These are phyloP conservation scores for Ananas comosus DNA, from an alignment of 176 grass and related monocot species.

Conservation along the genomic window DNA sequence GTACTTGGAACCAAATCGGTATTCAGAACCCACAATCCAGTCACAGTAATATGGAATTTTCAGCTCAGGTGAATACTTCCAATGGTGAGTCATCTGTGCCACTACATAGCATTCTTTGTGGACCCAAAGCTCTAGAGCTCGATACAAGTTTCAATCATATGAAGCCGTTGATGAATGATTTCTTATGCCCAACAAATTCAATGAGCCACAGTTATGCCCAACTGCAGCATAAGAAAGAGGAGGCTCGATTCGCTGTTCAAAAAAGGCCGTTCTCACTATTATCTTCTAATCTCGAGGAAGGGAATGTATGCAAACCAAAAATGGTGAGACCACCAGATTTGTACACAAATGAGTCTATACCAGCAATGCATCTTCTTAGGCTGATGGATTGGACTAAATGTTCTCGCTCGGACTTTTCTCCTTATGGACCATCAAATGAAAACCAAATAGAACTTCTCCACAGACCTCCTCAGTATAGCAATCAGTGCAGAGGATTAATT, in stretches of 20 bases:
- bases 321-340: slow-evolving; percentile 14
- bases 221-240: not conserved
- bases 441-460: slow-evolving; percentile 23
- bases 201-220: not conserved
- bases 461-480: not conserved
- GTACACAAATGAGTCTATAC: slow-evolving; percentile 42
- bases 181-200: slow-evolving; percentile 10
- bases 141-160: slow-evolving; percentile 25
- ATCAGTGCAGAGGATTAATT: slow-evolving; percentile 27
- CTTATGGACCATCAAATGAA: slow-evolving; percentile 22
- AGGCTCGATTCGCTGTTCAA: not conserved
- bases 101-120: slow-evolving; percentile 24
- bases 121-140: slow-evolving; percentile 10
- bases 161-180: slow-evolving; percentile 18
- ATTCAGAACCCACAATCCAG: slow-evolving; percentile 22
- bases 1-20: slow-evolving; percentile 10
- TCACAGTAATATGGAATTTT: slow-evolving; percentile 2
- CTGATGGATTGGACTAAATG: slow-evolving; percentile 42
- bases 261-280: slow-evolving; percentile 17
- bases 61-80: slow-evolving; percentile 15
- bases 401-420: slow-evolving; percentile 9
- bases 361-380: slow-evolving; percentile 46
- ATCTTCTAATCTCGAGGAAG: slow-evolving; percentile 21
- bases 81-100: slow-evolving; percentile 16
- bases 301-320: slow-evolving; percentile 26